Evolutionary conservation across 1,284 basidiomycete species (phyloP).

Genomic region (Ceraceosorus bombacis): DNA sequence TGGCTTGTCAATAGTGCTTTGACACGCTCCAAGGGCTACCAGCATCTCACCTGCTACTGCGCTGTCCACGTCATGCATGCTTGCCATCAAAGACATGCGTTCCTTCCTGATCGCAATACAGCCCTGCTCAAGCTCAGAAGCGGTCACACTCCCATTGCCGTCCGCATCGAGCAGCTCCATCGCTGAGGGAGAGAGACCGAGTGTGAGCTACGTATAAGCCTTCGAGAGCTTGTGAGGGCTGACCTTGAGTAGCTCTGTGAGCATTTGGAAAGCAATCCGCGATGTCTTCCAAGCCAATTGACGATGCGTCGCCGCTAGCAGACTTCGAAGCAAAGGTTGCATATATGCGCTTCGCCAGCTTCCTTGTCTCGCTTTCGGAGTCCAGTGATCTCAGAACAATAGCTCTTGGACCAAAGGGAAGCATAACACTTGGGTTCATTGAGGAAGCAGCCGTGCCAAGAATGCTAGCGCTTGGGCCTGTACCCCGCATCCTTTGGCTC

Average conservation of each 20-base stretch:
- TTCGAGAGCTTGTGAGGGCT: not conserved
- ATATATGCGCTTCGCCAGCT: conserved; percentile 74
- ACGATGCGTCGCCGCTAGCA: no score
- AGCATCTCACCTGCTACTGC: conserved; percentile 56
- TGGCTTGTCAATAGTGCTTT: no score
- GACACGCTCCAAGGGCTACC: no score
- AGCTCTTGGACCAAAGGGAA: conserved; percentile 68
- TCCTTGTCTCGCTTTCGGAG: conserved; percentile 72
- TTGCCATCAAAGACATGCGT: conserved; percentile 71
- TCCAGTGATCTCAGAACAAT: conserved; percentile 71
- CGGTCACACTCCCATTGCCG: conserved; percentile 66
- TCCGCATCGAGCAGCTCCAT: conserved; percentile 62
- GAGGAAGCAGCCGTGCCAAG: conserved; percentile 56
- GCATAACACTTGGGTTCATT: conserved; percentile 48
- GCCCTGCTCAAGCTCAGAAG: conserved; percentile 70
- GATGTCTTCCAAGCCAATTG: no score
- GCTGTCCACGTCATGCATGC: conserved; percentile 83
- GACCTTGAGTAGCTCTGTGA: not conserved
- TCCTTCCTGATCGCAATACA: conserved; percentile 76
- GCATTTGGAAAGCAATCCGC: not conserved
- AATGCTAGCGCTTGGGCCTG: conserved; percentile 34
- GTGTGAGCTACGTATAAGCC: not conserved
- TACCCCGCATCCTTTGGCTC: conserved; percentile 38
- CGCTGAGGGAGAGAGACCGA: not conserved
- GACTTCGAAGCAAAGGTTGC: no score